phyloP scores from a whole-genome alignment of 331 rosid species.

The Pyrus hybrid region DNA sequence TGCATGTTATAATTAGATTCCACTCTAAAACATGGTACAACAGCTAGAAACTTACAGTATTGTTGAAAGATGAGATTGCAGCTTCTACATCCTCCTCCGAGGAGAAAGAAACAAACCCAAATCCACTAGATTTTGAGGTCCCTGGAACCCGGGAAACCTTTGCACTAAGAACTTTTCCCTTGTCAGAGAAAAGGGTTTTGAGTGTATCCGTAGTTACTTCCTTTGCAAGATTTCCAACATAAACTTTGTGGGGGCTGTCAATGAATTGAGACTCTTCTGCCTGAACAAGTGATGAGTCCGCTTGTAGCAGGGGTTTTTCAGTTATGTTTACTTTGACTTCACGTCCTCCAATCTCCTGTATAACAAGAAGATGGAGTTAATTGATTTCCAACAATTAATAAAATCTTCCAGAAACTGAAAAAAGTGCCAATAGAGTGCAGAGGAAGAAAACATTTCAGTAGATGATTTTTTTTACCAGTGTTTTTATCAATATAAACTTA shows the following conservation, averaged over 20 bases:
- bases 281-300: slow-evolving; percentile 38
- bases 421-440: background rate
- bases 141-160: slow-evolving; percentile 92
- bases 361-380: slow-evolving; percentile 13
- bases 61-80: slow-evolving; percentile 72
- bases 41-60: slow-evolving; percentile 54
- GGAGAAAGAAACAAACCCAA: slow-evolving; percentile 78
- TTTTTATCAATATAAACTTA: background rate
- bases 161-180: slow-evolving; percentile 73
- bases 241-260: slow-evolving; percentile 88
- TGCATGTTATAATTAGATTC: background rate
- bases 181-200: slow-evolving; percentile 59
- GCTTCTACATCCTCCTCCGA: slow-evolving; percentile 84
- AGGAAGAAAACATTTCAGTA: background rate
- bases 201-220: slow-evolving; percentile 63
- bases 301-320: slow-evolving; percentile 58
- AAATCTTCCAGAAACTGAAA: background rate
- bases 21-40: background rate
- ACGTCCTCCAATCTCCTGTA: slow-evolving; percentile 80
- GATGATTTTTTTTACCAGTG: background rate
- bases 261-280: slow-evolving; percentile 63
- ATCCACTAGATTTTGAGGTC: slow-evolving; percentile 80
- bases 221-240: slow-evolving; percentile 85
- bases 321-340: slow-evolving; percentile 76
- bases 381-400: background rate